Conservation (phyloP, 495 filamentous ascomycete genomes). For the Xylona heveae region DNA sequence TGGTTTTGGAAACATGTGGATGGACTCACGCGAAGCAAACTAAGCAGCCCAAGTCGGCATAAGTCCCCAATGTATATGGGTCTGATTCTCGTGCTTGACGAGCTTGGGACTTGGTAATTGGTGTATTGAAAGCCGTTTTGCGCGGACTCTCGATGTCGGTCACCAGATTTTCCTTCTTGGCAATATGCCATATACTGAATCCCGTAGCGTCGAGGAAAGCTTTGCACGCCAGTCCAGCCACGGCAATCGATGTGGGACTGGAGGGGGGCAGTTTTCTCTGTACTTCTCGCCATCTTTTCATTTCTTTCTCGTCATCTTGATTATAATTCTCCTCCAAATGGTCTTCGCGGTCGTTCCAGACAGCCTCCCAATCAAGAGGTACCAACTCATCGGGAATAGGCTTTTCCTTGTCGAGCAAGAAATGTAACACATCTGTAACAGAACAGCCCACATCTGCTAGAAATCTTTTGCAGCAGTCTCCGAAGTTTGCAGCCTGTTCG, state of each 20-base stretch:
- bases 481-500: slow-evolving; percentile 1
- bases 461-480: background rate
- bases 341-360: slow-evolving; percentile 5
- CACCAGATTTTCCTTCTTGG: too few relatives aligned
- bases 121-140: too few relatives aligned
- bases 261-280: background rate
- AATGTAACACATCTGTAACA: slow-evolving; percentile 1
- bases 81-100: too few relatives aligned
- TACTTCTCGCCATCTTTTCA: background rate
- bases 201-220: slow-evolving; percentile 1
- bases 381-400: too few relatives aligned
- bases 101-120: too few relatives aligned
- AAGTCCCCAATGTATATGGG: slow-evolving; percentile 15
- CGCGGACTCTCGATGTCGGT: too few relatives aligned
- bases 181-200: slow-evolving; percentile 2
- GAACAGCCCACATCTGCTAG: slow-evolving; percentile 1
- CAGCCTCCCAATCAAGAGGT: too few relatives aligned
- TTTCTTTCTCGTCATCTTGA: background rate
- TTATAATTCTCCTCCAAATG: slow-evolving; percentile 10
- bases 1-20: background rate
- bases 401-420: slow-evolving; percentile 1
- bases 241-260: background rate
- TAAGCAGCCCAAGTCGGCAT: slow-evolving; percentile 12
- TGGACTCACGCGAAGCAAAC: slow-evolving; percentile 14
- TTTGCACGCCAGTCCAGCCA: slow-evolving; percentile 2